Evolutionary conservation across 176 grass and related monocot genomes (phyloP).

Genomic region (Canna indica): DNA sequence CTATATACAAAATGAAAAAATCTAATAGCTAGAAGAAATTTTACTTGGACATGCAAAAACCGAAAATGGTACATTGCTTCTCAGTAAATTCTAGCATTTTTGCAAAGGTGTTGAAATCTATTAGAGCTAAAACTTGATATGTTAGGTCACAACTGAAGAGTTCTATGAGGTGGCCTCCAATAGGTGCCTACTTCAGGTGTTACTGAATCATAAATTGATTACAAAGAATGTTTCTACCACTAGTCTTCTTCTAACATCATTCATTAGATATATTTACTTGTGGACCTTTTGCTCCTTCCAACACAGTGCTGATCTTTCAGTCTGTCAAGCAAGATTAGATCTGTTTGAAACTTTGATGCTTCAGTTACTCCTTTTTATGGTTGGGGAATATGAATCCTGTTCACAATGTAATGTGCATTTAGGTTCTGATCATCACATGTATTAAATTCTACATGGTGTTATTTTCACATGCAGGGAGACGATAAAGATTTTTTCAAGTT

Average conservation of each 20-base stretch:
- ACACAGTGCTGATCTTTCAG: not conserved
- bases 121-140: too few relatives aligned
- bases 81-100: too few relatives aligned
- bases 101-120: too few relatives aligned
- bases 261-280: not conserved
- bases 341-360: not conserved
- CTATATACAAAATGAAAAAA: too few relatives aligned
- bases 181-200: not conserved
- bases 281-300: not conserved
- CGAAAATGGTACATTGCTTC: too few relatives aligned
- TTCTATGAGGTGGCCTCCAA: not conserved
- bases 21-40: too few relatives aligned
- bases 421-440: not conserved
- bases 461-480: slow-evolving; percentile 49
- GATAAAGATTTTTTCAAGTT: slow-evolving; percentile 99
- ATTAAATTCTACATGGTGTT: not conserved
- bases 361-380: not conserved
- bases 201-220: not conserved
- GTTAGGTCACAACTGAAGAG: too few relatives aligned
- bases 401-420: not conserved
- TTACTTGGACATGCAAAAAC: too few relatives aligned
- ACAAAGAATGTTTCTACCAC: not conserved
- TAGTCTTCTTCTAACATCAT: not conserved
- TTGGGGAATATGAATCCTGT: not conserved
- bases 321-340: not conserved